Evolutionary conservation across 768 basidiomycete species (phyloP).

Genomic region (Suillus subluteus): DNA sequence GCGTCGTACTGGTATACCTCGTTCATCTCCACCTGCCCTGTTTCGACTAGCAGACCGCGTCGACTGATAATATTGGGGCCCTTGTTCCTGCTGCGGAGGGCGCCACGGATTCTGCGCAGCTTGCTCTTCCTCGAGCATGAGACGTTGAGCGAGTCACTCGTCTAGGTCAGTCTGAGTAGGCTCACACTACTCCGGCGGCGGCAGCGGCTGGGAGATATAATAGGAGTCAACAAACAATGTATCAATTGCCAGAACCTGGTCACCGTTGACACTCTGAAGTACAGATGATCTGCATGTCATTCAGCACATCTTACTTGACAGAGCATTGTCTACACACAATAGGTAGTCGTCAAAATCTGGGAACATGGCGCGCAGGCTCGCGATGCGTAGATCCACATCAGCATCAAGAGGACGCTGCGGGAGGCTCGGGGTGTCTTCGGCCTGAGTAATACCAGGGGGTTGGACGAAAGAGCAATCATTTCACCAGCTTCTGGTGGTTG

Average conservation of each 20-base stretch:
- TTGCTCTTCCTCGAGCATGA: slow-evolving; percentile 64
- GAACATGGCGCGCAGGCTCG: too few relatives aligned
- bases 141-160: slow-evolving; percentile 74
- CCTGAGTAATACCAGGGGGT: too few relatives aligned
- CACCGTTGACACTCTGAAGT: slow-evolving; percentile 68
- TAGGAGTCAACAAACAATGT: slow-evolving; percentile 78
- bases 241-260: slow-evolving; percentile 80
- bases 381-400: too few relatives aligned
- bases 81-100: slow-evolving; percentile 18
- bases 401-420: too few relatives aligned
- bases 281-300: slow-evolving; percentile 57
- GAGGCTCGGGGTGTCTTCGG: too few relatives aligned
- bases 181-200: slow-evolving; percentile 1
- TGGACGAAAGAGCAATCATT: too few relatives aligned
- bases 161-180: slow-evolving; percentile 70
- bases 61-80: slow-evolving; percentile 30
- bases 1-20: slow-evolving; percentile 14
- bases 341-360: too few relatives aligned
- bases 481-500: too few relatives aligned
- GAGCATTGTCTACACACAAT: too few relatives aligned
- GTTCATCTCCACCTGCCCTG: slow-evolving; percentile 15
- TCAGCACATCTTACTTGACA: neutral
- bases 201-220: slow-evolving; percentile 48
- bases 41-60: slow-evolving; percentile 9
- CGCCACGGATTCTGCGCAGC: slow-evolving; percentile 26